Evolutionary conservation across 106 monocot genomes (phyloP), one percentile per base, ranked within the genome.

Genomic region (Dactylorhiza incarnata): DNA sequence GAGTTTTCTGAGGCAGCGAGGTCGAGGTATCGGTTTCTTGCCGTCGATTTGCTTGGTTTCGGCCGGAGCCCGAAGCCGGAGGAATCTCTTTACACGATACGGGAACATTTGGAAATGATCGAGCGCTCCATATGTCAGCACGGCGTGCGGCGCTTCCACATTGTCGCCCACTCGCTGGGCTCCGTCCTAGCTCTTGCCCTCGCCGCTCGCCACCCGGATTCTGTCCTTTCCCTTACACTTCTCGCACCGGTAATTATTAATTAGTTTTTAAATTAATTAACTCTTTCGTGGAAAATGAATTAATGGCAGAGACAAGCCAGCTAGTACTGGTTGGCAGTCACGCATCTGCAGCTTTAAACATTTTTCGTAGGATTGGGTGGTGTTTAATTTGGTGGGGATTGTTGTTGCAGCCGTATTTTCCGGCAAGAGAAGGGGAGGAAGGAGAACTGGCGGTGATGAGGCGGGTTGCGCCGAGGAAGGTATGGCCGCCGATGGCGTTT

Each of bases 91-190:
- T 96, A 96, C 89, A 96, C 90, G 22, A 54, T 96, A 4, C 56
- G 85, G 15, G 95, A 96, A 77, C 95, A 93, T 71, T 77, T 96
- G 4, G 89, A 90, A 26, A 93, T 93, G 95, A 96, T 96, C 76
- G 95, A 93, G 71, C 74, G 79, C n/a, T 90, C 92, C 0, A 84
- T 96, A 10, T 49, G 90, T 2, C 78, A 83, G 0, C 80, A 82
- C 78, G 55, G 79, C 5, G 75, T 95, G 44, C 59, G 80, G 52
- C 73, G 72, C 0, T 93, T 93, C 81, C 95, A 96, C 87, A 84
- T 93, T 43, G 95, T 96, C 6, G 95, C 95, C 0, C 95, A 96
- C 51, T 96, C 95, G 0, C 86, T 96, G 11, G 95, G 93, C 6
- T 96, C 83, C 53, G 84, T 96, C 43, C 80, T 96, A 7, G 93